Percentiles rank a stretch among this genome's conserved stretches.
phyloP scores from a whole-genome alignment of 1,284 basidiomycete genomes.

The Xerocomus tenax region DNA sequence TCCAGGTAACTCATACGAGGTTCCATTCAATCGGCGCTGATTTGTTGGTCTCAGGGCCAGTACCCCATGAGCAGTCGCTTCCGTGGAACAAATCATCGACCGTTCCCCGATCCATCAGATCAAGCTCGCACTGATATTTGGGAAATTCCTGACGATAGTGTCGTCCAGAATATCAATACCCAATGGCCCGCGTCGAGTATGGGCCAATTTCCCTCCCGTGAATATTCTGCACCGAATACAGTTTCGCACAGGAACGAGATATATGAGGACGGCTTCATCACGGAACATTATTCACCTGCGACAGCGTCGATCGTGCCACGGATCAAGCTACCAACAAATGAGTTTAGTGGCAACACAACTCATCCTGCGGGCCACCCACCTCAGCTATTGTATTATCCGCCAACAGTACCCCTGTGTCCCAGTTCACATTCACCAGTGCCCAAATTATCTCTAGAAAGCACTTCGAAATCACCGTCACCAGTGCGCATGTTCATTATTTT shows the following conservation, averaged over 20 bases:
- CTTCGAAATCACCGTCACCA: neutral
- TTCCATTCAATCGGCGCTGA: neutral
- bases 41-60: slow-evolving; percentile 3
- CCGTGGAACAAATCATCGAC: neutral
- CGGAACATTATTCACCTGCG: neutral
- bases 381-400: neutral
- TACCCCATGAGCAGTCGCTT: neutral
- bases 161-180: neutral
- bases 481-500: slow-evolving; percentile 3
- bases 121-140: neutral
- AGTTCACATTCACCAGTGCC: neutral
- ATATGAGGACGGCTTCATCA: neutral
- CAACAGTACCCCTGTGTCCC: neutral
- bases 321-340: neutral
- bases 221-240: neutral
- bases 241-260: neutral
- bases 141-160: neutral
- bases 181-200: neutral
- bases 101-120: neutral
- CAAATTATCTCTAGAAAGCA: neutral
- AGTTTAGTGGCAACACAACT: slow-evolving; percentile 2
- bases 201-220: neutral
- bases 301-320: neutral
- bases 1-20: slow-evolving; percentile 4
- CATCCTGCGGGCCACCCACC: neutral